Evolutionary conservation across 108 stramenopile species (phyloP).

Genomic region (Aurantiochytrium sp.): DNA sequence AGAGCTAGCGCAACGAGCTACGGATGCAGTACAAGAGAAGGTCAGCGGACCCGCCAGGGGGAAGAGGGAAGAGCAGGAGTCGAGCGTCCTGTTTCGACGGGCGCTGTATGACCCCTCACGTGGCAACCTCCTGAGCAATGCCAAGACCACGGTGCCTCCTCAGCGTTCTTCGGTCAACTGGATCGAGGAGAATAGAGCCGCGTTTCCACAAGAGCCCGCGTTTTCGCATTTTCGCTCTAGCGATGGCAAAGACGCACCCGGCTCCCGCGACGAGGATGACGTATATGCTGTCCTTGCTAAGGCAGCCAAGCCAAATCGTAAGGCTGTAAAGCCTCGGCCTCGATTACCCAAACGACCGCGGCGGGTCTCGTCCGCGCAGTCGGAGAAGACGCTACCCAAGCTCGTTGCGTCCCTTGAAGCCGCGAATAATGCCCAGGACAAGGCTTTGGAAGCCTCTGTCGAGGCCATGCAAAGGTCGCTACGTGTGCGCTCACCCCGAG

Average conservation of each 20-base stretch:
- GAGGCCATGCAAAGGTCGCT: background rate
- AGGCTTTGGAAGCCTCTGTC: background rate
- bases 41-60: too few species aligned
- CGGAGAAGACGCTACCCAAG: background rate
- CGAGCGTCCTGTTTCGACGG: background rate
- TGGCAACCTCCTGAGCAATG: background rate
- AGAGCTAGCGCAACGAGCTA: background rate
- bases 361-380: background rate
- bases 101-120: background rate
- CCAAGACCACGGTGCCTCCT: background rate
- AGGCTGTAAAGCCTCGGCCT: background rate
- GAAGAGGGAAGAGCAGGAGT: background rate
- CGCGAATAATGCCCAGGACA: background rate
- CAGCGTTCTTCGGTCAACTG: background rate
- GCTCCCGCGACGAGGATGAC: background rate
- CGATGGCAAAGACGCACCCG: background rate
- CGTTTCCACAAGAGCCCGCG: background rate
- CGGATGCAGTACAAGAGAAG: too few species aligned
- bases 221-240: background rate
- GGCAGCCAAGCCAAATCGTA: background rate
- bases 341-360: background rate
- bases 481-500: background rate
- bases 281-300: background rate
- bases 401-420: background rate
- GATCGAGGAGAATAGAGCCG: background rate